Base-by-base conservation (phyloP, 1,284 basidiomycete species). In the Puccinia triticina region DNA sequence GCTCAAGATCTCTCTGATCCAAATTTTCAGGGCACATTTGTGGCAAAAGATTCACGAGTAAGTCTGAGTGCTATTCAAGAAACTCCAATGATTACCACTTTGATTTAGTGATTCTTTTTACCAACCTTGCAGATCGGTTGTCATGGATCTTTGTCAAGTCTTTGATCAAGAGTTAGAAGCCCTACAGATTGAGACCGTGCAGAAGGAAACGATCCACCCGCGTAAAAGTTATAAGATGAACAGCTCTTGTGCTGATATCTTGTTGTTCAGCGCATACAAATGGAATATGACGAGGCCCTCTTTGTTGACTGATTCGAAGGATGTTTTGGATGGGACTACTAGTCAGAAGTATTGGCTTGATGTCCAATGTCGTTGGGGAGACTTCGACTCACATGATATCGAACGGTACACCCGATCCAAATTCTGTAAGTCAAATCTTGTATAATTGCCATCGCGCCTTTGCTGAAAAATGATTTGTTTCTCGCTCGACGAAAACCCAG, bases 141-240 rank as follows among this genome's bases (percentile, higher is more conserved):
- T 82, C 57, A 82, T 75, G 66, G 43, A 77, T 59, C 82, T 92
- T 90, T 96, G 95, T 89, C 96, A 99, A 90, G 96, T 99, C 26
- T 97, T 99, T 85, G 97, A 99, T 89, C 96, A 98, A 88, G 96
- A 99, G 86, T 90, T 99, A 55, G 97, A 99, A 87, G 96, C 97
- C 0, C 89, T 99, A 7, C 95, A 98, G 86, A 99, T 99, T 86
- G 97, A 99, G 89, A 98, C 96, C 0, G 97, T 99, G 1, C 97
- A 99, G 88, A 99, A 99, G 89, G 96, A 99, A 88, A 98, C 96
- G 0, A 98, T 99, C 84, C 96, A 89, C 88, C 96, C 97, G 86
- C 93, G 96, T 88, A 99, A 98, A 90, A 97, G 94, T 90, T 99
- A 99, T 91, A 98, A 98, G 90, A 98, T 99, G 95, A 99, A 83